Evolutionary conservation across 257 asterid genomes (phyloP).

Genomic region (Nicotiana otophora): DNA sequence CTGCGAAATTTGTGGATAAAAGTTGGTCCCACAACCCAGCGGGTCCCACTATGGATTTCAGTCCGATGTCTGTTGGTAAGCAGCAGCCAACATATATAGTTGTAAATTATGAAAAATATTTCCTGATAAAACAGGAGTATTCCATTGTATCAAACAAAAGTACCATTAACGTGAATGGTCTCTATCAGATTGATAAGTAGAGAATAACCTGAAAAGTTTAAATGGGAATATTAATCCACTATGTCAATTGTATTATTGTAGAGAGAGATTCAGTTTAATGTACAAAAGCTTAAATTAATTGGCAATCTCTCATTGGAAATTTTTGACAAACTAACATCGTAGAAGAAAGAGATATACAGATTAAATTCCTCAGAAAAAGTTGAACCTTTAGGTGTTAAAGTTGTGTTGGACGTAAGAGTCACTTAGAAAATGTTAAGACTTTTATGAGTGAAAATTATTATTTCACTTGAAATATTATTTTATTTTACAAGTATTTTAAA

Average conservation of each 20-base stretch:
- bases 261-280: background rate
- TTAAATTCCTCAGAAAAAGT: too few relatives aligned
- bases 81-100: background rate
- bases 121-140: background rate
- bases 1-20: constrained; percentile 35
- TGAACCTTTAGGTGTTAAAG: too few relatives aligned
- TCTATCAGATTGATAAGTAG: too few relatives aligned
- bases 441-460: background rate
- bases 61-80: background rate
- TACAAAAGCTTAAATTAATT: background rate
- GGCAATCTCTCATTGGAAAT: background rate
- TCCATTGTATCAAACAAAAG: background rate
- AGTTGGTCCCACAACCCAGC: constrained; percentile 28
- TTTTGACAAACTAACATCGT: background rate
- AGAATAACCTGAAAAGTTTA: too few relatives aligned
- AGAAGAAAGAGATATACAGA: too few relatives aligned
- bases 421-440: too few relatives aligned
- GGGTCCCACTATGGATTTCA: background rate
- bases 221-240: too few relatives aligned
- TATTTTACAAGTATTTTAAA: background rate
- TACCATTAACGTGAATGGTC: too few relatives aligned
- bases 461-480: background rate
- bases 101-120: background rate
- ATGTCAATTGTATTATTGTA: too few relatives aligned
- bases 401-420: too few relatives aligned